Evolutionary conservation across 2,329 filamentous ascomycete species (phyloP), one percentile per base, ranked within the genome.

Genomic region (Chalaropsis ovoidea): DNA sequence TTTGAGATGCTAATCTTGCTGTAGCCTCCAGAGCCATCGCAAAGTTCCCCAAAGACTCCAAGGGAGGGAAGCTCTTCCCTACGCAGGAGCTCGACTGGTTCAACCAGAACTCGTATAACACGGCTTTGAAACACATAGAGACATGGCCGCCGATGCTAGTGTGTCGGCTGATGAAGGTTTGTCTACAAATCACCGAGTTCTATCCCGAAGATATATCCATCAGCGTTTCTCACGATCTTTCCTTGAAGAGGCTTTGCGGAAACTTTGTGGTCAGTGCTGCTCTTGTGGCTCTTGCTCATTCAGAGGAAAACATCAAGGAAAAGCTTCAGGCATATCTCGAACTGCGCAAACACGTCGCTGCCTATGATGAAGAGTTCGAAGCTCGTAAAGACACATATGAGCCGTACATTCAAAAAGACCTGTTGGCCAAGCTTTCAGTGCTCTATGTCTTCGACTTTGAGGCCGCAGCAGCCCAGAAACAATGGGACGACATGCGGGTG

Each of bases 381-480:
- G 24, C 67, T 8, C 64, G 63, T 3, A 62, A 52, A 17, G 65
- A 68, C 13, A 62, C 56, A 8, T 68, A 67, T 49, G 39, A 58
- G 31, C 27, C 61, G 13, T 41, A 58, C 13, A 63, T 66, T 27
- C 47, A 54, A 17, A 69, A 75, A 1, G 86, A 89, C 70, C 76
- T 90, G 17, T 70, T 77, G 6, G 74, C 76, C 1, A 92, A 90
- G 71, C 76, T 88, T 43, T 80, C 85, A 5, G 81, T 84, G 1
- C 75, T 95, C 19, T 77, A 90, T 7, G 83, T 87, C 0, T 89
- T 92, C 69, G 88, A 94, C 69, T 88, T 95, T 68, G 91, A 96
- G 76, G 87, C 85, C 1, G 84, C 86, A 0, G 76, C 88, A 47
- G 79, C 78, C 41, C 77, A 94, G 3, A 81, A 84, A 67, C 78